phyloP scores from a whole-genome alignment of 2,329 filamentous ascomycete genomes.

The Aotearoamyces nothofagi region DNA sequence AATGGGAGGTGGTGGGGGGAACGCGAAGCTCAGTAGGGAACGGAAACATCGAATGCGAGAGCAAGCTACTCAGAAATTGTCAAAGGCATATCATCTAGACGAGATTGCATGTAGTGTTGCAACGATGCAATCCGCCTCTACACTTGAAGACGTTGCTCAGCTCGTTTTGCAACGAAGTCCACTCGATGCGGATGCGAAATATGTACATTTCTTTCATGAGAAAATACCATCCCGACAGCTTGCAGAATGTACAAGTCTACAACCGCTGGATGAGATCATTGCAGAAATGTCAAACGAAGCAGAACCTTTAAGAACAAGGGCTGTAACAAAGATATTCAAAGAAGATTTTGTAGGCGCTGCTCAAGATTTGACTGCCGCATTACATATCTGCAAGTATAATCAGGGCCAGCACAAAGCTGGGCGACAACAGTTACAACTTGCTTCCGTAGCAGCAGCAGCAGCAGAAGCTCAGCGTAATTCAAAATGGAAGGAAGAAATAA shows the following conservation, averaged over 20 bases:
- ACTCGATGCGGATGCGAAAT: slow-evolving; percentile 59
- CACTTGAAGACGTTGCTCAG: slow-evolving; percentile 60
- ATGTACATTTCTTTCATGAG: slow-evolving; percentile 88
- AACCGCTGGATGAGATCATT: slow-evolving; percentile 53
- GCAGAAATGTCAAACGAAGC: slow-evolving; percentile 44
- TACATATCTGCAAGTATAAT: slow-evolving; percentile 29
- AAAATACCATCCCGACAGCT: slow-evolving; percentile 68
- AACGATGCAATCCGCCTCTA: slow-evolving; percentile 67
- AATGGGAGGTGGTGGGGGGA: slow-evolving; percentile 36
- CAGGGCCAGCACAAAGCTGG: slow-evolving; percentile 18
- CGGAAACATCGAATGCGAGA: slow-evolving; percentile 67
- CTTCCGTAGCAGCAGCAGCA: slow-evolving; percentile 20
- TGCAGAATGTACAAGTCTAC: slow-evolving; percentile 54
- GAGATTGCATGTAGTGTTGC: slow-evolving; percentile 74
- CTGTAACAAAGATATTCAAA: slow-evolving; percentile 61
- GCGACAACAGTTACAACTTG: slow-evolving; percentile 32
- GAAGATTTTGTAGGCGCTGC: slow-evolving; percentile 56
- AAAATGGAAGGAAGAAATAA: slow-evolving; percentile 30
- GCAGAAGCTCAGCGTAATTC: slow-evolving; percentile 18
- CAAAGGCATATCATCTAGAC: slow-evolving; percentile 63
- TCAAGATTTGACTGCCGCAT: slow-evolving; percentile 53
- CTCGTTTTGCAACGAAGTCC: slow-evolving; percentile 57
- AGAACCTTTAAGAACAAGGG: slow-evolving; percentile 56
- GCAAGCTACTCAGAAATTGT: slow-evolving; percentile 64
- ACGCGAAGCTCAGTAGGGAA: slow-evolving; percentile 57